These are phyloP conservation scores for Hypoxylon sp. DNA, from an alignment of 2,329 filamentous ascomycete genomes.

Conservation along the genomic window DNA sequence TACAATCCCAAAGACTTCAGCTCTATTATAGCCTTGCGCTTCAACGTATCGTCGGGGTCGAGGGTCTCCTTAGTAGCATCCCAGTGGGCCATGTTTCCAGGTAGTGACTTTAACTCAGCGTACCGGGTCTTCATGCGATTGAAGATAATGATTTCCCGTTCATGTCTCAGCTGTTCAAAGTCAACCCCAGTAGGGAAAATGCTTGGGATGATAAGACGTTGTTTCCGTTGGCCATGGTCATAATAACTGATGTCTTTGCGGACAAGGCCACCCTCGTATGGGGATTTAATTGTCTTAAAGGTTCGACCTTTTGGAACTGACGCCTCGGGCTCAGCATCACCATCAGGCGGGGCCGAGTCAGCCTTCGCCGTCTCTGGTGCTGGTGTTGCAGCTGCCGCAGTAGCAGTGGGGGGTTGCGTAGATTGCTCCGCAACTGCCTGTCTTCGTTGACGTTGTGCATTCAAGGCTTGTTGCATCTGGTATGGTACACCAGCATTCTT, in stretches of 20 bases:
- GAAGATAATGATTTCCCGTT: conserved; percentile 89
- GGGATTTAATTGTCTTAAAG: conserved; percentile 83
- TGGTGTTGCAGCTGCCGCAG: conserved; percentile 61
- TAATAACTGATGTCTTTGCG: conserved; percentile 79
- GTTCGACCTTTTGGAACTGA: conserved; percentile 61
- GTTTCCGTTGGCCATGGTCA: conserved; percentile 81
- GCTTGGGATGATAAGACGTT: conserved; percentile 85
- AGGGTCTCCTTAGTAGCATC: conserved; percentile 79
- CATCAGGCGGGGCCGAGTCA: conserved; percentile 54
- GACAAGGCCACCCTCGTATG: conserved; percentile 72
- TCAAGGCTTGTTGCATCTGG: conserved; percentile 85
- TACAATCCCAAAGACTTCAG: conserved; percentile 93
- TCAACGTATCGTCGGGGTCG: conserved; percentile 83
- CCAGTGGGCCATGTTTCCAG: conserved; percentile 89
- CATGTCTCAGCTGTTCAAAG: conserved; percentile 85
- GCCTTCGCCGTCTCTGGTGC: conserved; percentile 54
- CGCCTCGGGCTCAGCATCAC: conserved; percentile 52
- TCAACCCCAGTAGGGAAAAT: conserved; percentile 92
- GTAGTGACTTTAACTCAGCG: conserved; percentile 84
- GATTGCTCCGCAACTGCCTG: conserved; percentile 67
- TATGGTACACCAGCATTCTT: conserved; percentile 88
- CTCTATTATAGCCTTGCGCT: conserved; percentile 92
- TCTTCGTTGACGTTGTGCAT: conserved; percentile 78
- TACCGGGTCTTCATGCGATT: conserved; percentile 91
- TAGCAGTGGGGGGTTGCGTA: conserved; percentile 56